A percentile compares a stretch with the other conserved stretches of the same genome.
phyloP scores from a whole-genome alignment of 805 yeast genomes.

The Cyberlindnera petersonii region DNA sequence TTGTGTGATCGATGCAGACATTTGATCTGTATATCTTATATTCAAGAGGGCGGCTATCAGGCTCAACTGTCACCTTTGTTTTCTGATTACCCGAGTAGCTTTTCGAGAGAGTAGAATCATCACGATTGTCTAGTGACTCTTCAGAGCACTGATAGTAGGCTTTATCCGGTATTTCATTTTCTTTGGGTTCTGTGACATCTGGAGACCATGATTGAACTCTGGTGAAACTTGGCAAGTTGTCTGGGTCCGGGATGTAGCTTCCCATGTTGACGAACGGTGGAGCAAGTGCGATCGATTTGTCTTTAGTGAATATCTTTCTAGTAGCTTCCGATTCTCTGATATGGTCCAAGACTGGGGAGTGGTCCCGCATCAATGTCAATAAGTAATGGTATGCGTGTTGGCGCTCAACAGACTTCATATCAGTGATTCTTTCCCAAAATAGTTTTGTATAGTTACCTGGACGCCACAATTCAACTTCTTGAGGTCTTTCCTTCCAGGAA shows the following conservation, averaged over 20 bases:
- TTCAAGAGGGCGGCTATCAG: no score
- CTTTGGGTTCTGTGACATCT: no score
- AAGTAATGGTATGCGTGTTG: slow-evolving; percentile 1
- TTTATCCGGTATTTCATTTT: background rate
- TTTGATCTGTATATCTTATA: no score
- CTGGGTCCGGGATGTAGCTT: slow-evolving; percentile 11
- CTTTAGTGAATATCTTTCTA: background rate
- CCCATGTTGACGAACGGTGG: slow-evolving; percentile 4
- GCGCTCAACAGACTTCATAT: slow-evolving; percentile 6
- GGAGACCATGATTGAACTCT: slow-evolving; percentile 4
- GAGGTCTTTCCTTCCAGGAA: background rate
- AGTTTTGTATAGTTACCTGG: slow-evolving; percentile 9
- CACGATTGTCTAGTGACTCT: no score
- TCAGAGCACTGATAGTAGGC: no score
- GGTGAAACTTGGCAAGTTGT: slow-evolving; percentile 8
- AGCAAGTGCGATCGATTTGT: background rate
- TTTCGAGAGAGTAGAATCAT: no score
- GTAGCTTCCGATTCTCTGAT: background rate
- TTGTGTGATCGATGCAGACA: no score
- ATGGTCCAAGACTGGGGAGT: background rate
- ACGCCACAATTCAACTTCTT: slow-evolving; percentile 1
- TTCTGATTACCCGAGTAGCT: background rate
- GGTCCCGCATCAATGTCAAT: background rate
- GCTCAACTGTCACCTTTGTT: no score
- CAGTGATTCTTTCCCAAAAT: slow-evolving; percentile 12